Base-by-base conservation (phyloP, 768 basidiomycete species). In the Suillus sp. region DNA sequence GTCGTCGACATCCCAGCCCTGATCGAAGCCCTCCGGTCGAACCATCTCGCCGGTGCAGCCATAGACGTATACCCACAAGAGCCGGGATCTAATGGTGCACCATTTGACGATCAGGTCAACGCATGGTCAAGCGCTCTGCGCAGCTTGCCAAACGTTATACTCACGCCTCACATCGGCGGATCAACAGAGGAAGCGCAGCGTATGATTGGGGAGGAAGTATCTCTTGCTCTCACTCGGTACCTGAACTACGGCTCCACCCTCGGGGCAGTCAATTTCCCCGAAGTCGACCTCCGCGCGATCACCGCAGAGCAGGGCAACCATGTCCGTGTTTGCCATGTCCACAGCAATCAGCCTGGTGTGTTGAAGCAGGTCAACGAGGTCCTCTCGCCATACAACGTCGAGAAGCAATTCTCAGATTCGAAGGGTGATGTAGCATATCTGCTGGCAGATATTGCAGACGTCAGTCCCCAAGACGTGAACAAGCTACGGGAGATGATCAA, bases 381-480 rank as follows among this genome's bases (percentile, higher is more conserved):
- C 35, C 80, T 99, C 47, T 91, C 92, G 56, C 90, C 93, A 43
- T 95, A 96, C 84, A 99, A 99, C 77, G 96, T 99, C 74, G 95
- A 96, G 79, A 99, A 99, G 81, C 97, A 99, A 78, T 98, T 90
- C 78, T 95, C 96, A n/a, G 97, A 99, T 73, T 95, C 93, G 53
- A 94, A 94, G 79, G 92, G 91, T 65, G 93, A 94, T 59, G 78
- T 94, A 57, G 95, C 96, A 30, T 99, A 99, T 77, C 84, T 99
- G 66, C 91, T 99, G 88, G 96, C 96, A 14, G 97, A 99, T 75
- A 98, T 99, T 67, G 89, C 92, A 25, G 86, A 93, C 66, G 95
- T 98, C 68, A 92, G 91, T 72, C 84, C 86, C 64, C 79, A 81
- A 61, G 93, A 97, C 72, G 81, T 96, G 67, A 87, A 86, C 70